Percentiles rank a stretch among this genome's conserved stretches.
Evolutionary conservation across 192 early-diverging fungal genomes (phyloP).

Genomic region (Kappamyces sp.): DNA sequence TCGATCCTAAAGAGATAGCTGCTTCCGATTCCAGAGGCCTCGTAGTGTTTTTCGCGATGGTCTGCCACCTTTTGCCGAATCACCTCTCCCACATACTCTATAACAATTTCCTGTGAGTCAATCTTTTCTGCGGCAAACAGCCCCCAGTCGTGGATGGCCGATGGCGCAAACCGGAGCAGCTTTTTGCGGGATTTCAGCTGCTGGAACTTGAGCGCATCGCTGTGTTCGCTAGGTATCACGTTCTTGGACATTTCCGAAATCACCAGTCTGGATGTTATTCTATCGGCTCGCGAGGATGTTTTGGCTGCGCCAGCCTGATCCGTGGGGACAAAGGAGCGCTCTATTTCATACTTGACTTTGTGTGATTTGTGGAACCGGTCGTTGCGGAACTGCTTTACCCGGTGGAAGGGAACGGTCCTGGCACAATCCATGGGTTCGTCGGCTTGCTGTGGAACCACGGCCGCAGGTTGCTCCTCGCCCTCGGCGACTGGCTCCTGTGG

Average conservation of each 20-base stretch:
- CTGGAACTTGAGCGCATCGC: slow-evolving; percentile 81
- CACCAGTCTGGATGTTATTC: slow-evolving; percentile 9
- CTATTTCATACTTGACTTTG: not conserved
- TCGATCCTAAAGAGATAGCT: slow-evolving; percentile 96
- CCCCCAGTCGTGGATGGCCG: slow-evolving; percentile 98
- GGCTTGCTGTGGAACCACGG: not conserved
- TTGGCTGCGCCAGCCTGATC: not conserved
- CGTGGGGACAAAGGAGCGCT: not conserved
- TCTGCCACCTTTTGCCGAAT: slow-evolving; percentile 94
- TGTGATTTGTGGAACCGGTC: not conserved
- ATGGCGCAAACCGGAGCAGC: slow-evolving; percentile 83
- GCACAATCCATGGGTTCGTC: not conserved
- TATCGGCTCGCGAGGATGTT: slow-evolving; percentile 6
- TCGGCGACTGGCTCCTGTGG: too few species aligned
- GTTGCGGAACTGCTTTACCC: not conserved
- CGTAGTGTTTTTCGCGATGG: slow-evolving; percentile 87
- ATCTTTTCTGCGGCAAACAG: slow-evolving; percentile 95
- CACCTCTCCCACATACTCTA: slow-evolving; percentile 97
- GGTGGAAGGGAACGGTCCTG: not conserved
- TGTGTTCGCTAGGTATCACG: slow-evolving; percentile 8
- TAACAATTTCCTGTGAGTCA: slow-evolving; percentile 89
- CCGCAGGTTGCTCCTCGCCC: not conserved
- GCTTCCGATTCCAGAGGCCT: slow-evolving; percentile 83
- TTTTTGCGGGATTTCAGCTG: slow-evolving; percentile 90
- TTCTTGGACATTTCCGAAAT: not conserved